Conservation (phyloP, 2,329 filamentous ascomycete genomes). For the Arthroderma sp. region DNA sequence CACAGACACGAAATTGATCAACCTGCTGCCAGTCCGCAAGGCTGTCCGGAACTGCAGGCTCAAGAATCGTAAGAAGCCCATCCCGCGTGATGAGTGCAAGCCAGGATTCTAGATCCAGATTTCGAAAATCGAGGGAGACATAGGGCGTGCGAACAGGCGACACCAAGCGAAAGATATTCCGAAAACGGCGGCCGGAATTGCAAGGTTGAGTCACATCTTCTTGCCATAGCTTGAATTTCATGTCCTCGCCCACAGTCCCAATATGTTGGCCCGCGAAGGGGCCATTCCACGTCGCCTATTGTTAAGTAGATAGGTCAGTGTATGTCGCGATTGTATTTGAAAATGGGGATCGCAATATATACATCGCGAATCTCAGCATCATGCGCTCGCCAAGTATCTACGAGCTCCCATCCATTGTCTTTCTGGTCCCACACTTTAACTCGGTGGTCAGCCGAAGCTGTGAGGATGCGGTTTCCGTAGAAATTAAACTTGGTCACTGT, state of each 20-base stretch:
- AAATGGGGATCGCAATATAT: conserved; percentile 12
- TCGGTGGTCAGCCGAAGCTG: conserved; percentile 81
- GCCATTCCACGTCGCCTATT: conserved; percentile 53
- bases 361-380: conserved; percentile 83
- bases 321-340: too few relatives aligned
- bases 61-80: conserved; percentile 65
- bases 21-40: conserved; percentile 62
- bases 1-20: conserved; percentile 62
- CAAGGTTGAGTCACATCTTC: conserved; percentile 73
- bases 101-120: conserved; percentile 70
- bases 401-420: conserved; percentile 63
- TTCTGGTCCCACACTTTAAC: conserved; percentile 78
- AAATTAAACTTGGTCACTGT: conserved; percentile 80
- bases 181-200: conserved; percentile 66
- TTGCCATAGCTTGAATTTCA: conserved; percentile 82
- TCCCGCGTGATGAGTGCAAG: conserved; percentile 74
- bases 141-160: conserved; percentile 57
- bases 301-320: too few relatives aligned
- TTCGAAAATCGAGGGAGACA: conserved; percentile 73
- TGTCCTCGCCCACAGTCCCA: conserved; percentile 78
- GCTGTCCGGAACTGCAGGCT: conserved; percentile 74
- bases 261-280: conserved; percentile 80
- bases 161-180: conserved; percentile 47
- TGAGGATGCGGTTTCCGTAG: conserved; percentile 83
- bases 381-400: conserved; percentile 82